A percentile compares a stretch with the other conserved stretches of the same genome.
These are phyloP conservation scores for Beta vulgaris DNA, from an alignment of 148 eudicot genomes.

Conservation along the genomic window DNA sequence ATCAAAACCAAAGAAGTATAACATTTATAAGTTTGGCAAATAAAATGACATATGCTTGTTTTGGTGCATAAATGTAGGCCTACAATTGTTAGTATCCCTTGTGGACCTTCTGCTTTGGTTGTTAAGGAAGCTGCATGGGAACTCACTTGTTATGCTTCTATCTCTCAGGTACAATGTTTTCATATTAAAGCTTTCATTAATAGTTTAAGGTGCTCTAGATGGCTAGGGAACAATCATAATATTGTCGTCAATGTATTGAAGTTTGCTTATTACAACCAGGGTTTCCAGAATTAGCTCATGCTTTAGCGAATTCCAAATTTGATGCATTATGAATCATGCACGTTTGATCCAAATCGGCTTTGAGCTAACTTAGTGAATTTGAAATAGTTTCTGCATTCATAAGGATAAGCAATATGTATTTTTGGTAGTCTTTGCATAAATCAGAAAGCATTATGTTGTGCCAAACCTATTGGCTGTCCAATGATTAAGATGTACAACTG, in stretches of 20 bases:
- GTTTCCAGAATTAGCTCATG: not conserved
- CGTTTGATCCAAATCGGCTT: not conserved
- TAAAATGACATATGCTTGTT: no score
- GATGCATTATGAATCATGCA: not conserved
- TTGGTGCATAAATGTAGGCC: slow-evolving; percentile 56
- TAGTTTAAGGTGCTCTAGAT: no score
- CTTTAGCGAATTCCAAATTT: not conserved
- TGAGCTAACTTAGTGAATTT: not conserved
- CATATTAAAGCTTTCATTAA: no score
- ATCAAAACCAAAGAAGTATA: no score
- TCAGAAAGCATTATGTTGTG: no score
- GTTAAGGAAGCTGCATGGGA: slow-evolving; percentile 99
- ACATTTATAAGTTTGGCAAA: no score
- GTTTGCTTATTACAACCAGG: not conserved
- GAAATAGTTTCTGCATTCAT: no score
- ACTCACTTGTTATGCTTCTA: slow-evolving; percentile 95
- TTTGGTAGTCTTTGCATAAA: no score
- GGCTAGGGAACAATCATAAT: no score
- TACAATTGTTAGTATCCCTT: slow-evolving; percentile 90
- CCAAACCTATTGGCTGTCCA: no score
- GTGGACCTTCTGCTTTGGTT: slow-evolving; percentile 95
- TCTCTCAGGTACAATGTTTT: slow-evolving; percentile 72
- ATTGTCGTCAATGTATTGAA: not conserved
- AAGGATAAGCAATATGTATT: no score
- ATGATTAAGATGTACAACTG: no score